Percentiles rank a stretch among this genome's conserved stretches.
These are phyloP conservation scores for Colletotrichum orchidophilum DNA, from an alignment of 2,329 filamentous ascomycete genomes.

Conservation along the genomic window DNA sequence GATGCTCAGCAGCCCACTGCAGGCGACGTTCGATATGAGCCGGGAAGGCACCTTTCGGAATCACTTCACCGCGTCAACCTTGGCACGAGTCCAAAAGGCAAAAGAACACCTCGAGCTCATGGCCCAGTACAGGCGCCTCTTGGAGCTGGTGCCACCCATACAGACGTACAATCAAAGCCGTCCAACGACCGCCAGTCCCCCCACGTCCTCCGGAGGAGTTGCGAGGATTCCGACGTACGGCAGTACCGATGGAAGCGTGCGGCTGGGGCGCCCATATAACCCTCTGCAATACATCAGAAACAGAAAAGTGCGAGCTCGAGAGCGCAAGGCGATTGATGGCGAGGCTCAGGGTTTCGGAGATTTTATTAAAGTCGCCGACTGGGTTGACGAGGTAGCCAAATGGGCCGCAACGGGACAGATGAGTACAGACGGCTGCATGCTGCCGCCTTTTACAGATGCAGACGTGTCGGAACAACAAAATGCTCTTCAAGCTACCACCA, in stretches of 20 bases:
- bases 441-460: slow-evolving; percentile 59
- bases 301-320: slow-evolving; percentile 82
- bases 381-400: slow-evolving; percentile 76
- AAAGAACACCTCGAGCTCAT: slow-evolving; percentile 87
- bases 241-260: slow-evolving; percentile 47
- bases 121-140: slow-evolving; percentile 81
- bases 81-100: slow-evolving; percentile 84
- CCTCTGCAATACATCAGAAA: slow-evolving; percentile 94
- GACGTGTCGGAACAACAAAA: slow-evolving; percentile 49
- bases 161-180: slow-evolving; percentile 52
- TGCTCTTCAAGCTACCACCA: slow-evolving; percentile 51
- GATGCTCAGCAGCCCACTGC: slow-evolving; percentile 55
- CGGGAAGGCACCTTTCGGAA: slow-evolving; percentile 63
- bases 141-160: slow-evolving; percentile 82
- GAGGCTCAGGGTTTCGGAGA: slow-evolving; percentile 82
- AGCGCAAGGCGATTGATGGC: slow-evolving; percentile 78
- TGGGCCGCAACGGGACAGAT: slow-evolving; percentile 51
- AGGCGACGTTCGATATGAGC: slow-evolving; percentile 55
- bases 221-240: slow-evolving; percentile 34
- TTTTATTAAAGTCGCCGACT: slow-evolving; percentile 74
- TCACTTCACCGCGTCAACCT: slow-evolving; percentile 80
- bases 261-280: slow-evolving; percentile 80
- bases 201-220: slow-evolving; percentile 51
- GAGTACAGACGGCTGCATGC: slow-evolving; percentile 43
- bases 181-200: slow-evolving; percentile 51